These are phyloP conservation scores for Pezicula rhizophila DNA, from an alignment of 2,329 filamentous ascomycete genomes.

Conservation along the genomic window DNA sequence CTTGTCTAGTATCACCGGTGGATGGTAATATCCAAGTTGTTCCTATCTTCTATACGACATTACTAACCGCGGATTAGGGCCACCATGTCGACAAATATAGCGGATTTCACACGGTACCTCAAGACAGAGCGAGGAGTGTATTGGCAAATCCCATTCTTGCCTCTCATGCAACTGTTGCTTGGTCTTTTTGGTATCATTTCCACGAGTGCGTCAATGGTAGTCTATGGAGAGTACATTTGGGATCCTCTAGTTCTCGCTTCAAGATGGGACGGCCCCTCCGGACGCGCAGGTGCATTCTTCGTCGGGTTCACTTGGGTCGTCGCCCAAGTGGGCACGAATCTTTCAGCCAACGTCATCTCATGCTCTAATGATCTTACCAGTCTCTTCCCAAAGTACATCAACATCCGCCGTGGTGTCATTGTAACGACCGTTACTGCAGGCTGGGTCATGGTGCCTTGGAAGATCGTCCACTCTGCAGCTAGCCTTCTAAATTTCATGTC, in stretches of 20 bases:
- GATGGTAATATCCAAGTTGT: constrained; percentile 11
- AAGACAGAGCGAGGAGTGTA: constrained; percentile 18
- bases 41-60: neutral
- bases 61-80: neutral
- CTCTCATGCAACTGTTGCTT: constrained; percentile 20
- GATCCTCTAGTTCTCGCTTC: constrained; percentile 21
- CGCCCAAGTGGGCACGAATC: constrained; percentile 31
- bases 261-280: constrained; percentile 20
- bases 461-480: constrained; percentile 32
- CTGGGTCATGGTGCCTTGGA: constrained; percentile 40
- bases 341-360: constrained; percentile 33
- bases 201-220: constrained; percentile 23
- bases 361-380: constrained; percentile 35
- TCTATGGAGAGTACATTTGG: constrained; percentile 28
- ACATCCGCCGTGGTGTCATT: constrained; percentile 40
- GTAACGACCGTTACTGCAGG: constrained; percentile 35
- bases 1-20: constrained; percentile 21
- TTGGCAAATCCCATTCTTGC: constrained; percentile 23
- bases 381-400: constrained; percentile 44
- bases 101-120: constrained; percentile 26
- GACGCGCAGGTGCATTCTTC: constrained; percentile 27
- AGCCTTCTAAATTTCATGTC: constrained; percentile 28
- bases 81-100: constrained; percentile 21
- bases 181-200: constrained; percentile 26
- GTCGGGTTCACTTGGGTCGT: constrained; percentile 25